These are phyloP conservation scores for Diplodia seriata DNA, from an alignment of 2,329 filamentous ascomycete species.

Conservation along the genomic window DNA sequence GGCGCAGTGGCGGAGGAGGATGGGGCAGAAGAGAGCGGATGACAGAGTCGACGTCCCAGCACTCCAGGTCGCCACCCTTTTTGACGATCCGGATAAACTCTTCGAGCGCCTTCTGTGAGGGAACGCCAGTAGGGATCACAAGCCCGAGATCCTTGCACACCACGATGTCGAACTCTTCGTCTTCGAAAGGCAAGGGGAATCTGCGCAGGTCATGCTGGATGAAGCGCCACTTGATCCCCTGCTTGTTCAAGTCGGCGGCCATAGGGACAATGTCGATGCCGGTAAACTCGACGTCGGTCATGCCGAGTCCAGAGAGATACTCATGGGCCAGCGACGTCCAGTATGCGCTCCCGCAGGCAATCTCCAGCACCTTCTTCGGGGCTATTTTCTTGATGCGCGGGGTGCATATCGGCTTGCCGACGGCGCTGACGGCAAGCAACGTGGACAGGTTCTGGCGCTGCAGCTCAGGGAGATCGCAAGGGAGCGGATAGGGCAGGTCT, in stretches of 20 bases:
- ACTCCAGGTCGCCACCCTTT: conserved; percentile 79
- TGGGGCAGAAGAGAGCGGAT: conserved; percentile 85
- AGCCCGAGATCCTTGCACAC: conserved; percentile 86
- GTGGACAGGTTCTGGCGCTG: conserved; percentile 88
- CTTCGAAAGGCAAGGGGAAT: conserved; percentile 76
- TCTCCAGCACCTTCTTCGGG: conserved; percentile 79
- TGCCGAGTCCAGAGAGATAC: conserved; percentile 73
- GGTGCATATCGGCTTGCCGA: conserved; percentile 79
- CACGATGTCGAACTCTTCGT: conserved; percentile 84
- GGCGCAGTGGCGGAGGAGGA: conserved; percentile 65
- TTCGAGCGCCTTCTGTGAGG: conserved; percentile 66
- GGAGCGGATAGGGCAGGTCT: conserved; percentile 83
- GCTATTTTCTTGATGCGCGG: conserved; percentile 70
- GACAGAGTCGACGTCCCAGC: conserved; percentile 88
- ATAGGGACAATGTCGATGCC: conserved; percentile 82
- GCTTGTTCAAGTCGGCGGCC: conserved; percentile 68
- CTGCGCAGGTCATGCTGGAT: conserved; percentile 84
- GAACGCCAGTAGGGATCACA: conserved; percentile 63
- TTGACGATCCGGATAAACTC: conserved; percentile 79
- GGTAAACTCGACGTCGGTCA: conserved; percentile 75
- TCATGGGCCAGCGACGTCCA: conserved; percentile 90
- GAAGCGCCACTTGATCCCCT: conserved; percentile 86
- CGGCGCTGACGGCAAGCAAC: conserved; percentile 79
- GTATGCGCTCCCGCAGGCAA: conserved; percentile 86
- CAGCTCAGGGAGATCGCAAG: conserved; percentile 84